phyloP scores from a whole-genome alignment of 1,139 yeast species.

The Suhomyces bokatorum region DNA sequence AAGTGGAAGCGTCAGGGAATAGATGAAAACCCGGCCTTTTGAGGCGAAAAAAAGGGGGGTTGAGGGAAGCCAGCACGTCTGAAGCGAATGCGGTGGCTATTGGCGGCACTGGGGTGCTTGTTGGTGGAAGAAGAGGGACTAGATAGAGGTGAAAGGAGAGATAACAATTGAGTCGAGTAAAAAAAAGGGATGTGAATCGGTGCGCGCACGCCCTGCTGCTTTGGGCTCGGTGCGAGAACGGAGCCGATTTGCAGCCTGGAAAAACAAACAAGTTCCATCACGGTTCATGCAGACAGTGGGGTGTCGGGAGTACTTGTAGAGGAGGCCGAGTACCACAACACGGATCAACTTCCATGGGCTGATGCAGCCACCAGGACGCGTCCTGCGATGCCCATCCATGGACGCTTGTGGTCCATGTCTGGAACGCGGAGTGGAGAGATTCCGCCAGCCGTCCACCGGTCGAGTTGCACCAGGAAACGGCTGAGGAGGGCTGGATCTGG shows the following conservation, averaged over 20 bases:
- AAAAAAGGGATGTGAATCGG: background rate
- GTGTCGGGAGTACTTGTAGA: too few relatives aligned
- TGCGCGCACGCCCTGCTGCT: background rate
- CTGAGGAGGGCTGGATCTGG: too few relatives aligned
- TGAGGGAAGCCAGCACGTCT: background rate
- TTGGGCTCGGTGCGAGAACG: background rate
- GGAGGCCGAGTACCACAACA: too few relatives aligned
- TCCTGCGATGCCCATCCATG: too few relatives aligned
- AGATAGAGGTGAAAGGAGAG: background rate
- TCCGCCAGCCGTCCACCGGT: too few relatives aligned
- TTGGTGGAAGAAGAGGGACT: background rate
- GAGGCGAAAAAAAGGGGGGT: background rate
- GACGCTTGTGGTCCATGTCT: too few relatives aligned
- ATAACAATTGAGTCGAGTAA: background rate
- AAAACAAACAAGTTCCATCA: background rate
- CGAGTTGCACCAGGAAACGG: too few relatives aligned
- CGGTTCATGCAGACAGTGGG: too few relatives aligned
- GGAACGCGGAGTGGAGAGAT: too few relatives aligned
- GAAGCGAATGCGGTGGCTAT: background rate
- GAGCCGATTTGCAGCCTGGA: background rate
- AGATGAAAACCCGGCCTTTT: conserved; percentile 4
- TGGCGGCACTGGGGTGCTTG: background rate
- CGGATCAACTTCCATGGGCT: too few relatives aligned
- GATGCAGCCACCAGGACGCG: too few relatives aligned
- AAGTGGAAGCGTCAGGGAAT: background rate